Evolutionary conservation across 73 alveolate species (phyloP).

Genomic region (Paramecium bursaria): DNA sequence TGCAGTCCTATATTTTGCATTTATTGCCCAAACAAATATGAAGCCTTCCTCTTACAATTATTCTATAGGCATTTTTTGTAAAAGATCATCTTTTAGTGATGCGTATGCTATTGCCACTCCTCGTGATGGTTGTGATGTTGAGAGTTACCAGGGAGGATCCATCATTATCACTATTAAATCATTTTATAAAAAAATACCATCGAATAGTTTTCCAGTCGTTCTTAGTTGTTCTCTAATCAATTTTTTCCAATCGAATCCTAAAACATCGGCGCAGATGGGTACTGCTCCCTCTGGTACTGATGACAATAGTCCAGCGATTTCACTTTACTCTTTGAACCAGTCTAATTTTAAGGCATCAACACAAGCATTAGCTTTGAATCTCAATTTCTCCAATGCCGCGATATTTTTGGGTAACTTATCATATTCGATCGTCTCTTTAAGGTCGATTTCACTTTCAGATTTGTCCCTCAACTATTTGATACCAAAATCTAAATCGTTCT

Average conservation of each 20-base stretch:
- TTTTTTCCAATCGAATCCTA: slow-evolving; percentile 50
- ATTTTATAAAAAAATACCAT: slow-evolving; percentile 29
- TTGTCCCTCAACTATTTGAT: slow-evolving; percentile 29
- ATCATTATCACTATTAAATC: slow-evolving; percentile 75
- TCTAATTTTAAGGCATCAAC: slow-evolving; percentile 35
- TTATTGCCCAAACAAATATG: slow-evolving; percentile 85
- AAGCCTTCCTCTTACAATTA: slow-evolving; percentile 78
- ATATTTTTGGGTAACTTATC: slow-evolving; percentile 55
- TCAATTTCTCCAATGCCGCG: not conserved
- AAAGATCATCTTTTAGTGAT: slow-evolving; percentile 76
- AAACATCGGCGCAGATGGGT: slow-evolving; percentile 69
- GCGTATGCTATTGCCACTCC: slow-evolving; percentile 86
- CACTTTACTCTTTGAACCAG: slow-evolving; percentile 63
- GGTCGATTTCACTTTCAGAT: slow-evolving; percentile 41
- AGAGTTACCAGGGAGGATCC: slow-evolving; percentile 93
- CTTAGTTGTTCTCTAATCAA: slow-evolving; percentile 16
- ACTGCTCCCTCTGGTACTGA: slow-evolving; percentile 65
- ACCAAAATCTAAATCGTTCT: slow-evolving; percentile 58
- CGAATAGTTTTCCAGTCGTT: slow-evolving; percentile 78
- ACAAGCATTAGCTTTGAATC: slow-evolving; percentile 7
- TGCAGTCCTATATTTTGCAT: slow-evolving; percentile 81
- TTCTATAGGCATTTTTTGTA: slow-evolving; percentile 70
- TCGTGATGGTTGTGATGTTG: slow-evolving; percentile 81
- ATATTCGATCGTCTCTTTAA: slow-evolving; percentile 57
- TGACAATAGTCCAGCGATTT: not conserved